phyloP scores from a whole-genome alignment of 2,329 filamentous ascomycete genomes.

The Lizonia empirigonia region DNA sequence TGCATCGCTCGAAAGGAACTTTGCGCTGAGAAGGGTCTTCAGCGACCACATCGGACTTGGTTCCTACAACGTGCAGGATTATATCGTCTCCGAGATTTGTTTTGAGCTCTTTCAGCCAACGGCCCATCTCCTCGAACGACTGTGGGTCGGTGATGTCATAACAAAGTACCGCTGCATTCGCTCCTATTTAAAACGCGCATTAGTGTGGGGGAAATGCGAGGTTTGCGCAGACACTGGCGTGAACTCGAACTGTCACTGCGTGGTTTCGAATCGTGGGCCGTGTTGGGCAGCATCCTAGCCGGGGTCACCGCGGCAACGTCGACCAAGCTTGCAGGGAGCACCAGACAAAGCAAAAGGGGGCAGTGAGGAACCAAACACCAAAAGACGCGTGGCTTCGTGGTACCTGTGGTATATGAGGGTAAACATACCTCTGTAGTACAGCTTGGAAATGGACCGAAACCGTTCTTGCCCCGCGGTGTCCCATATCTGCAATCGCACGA shows the following conservation, averaged over 20 bases:
- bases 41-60: conserved; percentile 77
- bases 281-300: conserved; percentile 16
- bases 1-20: conserved; percentile 93
- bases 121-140: conserved; percentile 90
- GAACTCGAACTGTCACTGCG: conserved; percentile 7
- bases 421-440: conserved; percentile 77
- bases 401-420: not conserved
- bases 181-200: conserved; percentile 58
- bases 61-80: conserved; percentile 93
- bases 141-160: conserved; percentile 89
- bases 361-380: not conserved
- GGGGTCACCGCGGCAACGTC: conserved; percentile 6
- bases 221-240: not conserved
- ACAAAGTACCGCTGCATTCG: conserved; percentile 91
- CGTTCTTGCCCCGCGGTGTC: conserved; percentile 95
- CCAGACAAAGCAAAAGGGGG: conserved; percentile 13
- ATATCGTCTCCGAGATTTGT: conserved; percentile 77
- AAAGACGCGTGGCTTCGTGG: too few species aligned
- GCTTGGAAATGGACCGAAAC: conserved; percentile 89
- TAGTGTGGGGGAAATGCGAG: not conserved
- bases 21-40: conserved; percentile 78
- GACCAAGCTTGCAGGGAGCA: conserved; percentile 4
- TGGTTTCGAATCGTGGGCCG: not conserved
- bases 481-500: conserved; percentile 94
- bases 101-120: conserved; percentile 85